phyloP scores from a whole-genome alignment of 2,329 filamentous ascomycete species.

The Neofusicoccum parvum region DNA sequence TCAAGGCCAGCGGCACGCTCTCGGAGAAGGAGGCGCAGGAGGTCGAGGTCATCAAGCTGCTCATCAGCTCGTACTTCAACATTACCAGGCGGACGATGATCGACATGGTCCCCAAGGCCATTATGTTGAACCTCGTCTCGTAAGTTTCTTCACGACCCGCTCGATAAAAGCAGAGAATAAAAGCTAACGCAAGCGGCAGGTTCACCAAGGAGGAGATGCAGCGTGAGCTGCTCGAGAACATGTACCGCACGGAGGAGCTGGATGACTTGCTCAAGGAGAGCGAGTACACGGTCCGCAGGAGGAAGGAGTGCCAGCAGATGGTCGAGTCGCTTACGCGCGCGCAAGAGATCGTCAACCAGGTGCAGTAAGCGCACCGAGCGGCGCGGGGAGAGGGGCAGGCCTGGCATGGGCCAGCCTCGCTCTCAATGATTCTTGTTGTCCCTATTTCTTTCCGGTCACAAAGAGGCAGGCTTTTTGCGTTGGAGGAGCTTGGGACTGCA shows the following conservation, averaged over 20 bases:
- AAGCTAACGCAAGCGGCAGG: constrained; percentile 50
- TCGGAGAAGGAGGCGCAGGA: constrained; percentile 94
- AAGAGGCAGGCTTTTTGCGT: constrained; percentile 13
- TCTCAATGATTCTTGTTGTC: constrained; percentile 6
- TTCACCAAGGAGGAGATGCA: constrained; percentile 99
- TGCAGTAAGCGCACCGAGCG: constrained; percentile 48
- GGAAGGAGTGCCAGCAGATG: constrained; percentile 99
- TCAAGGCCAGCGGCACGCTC: constrained; percentile 91
- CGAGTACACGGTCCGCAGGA: constrained; percentile 89
- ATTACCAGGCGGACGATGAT: constrained; percentile 99
- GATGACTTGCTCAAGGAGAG: constrained; percentile 97
- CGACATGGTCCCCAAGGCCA: constrained; percentile 99
- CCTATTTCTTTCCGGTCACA: constrained; percentile 11
- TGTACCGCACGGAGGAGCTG: constrained; percentile 89
- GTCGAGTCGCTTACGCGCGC: constrained; percentile 89
- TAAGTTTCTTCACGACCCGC: constrained; percentile 51
- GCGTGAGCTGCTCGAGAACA: constrained; percentile 90
- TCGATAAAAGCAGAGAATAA: not conserved
- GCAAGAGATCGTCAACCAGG: constrained; percentile 90
- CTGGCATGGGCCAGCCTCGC: not conserved
- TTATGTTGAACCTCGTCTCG: constrained; percentile 96
- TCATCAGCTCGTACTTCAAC: constrained; percentile 97
- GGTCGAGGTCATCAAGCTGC: constrained; percentile 96
- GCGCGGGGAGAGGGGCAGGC: not conserved
- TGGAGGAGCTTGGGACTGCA: constrained; percentile 11